Evolutionary conservation across 2,329 filamentous ascomycete species (phyloP), one percentile per base, ranked within the genome.

Genomic region (Ustilaginoidea virens): DNA sequence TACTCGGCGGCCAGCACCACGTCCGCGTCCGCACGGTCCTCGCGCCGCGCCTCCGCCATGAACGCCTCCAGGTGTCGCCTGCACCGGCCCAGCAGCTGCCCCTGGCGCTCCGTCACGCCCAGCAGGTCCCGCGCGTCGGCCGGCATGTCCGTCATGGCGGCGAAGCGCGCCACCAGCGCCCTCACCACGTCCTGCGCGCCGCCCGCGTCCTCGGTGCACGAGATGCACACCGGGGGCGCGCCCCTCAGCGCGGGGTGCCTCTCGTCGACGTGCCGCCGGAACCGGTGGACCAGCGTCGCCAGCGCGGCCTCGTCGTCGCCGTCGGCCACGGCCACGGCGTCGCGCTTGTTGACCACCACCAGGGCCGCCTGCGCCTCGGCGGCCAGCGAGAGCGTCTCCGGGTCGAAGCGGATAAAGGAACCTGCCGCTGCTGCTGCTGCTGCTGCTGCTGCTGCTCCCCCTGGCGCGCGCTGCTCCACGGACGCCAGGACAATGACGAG

Each of bases 1-100:
- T 86, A 74, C 52, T 98, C 90, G 1, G 90, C 90, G 8, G 85
- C 86, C 16, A 92, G 66, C 5, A 94, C 87, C 27, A 93, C 76
- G 46, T 96, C 90, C 6, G 79, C 61, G 19, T 80, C 75, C 8
- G 44, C 13, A 9, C 14, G 13, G 24, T 24, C n/a, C 7, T 15
- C 24, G 14, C n/a, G 9, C 12, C 48, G 45, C 10, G 74, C 69
- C 43, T 76, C 70, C 7, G 47, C 52, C 36, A 87, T 55, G 48
- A 93, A 98, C 14, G 72, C 66, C 27, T 78, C 66, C 1, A 98
- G 66, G 47, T 85, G 71, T 20, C 50, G 48, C 9, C 77, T 62
- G 48, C 87, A 93, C 46, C 74, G 65, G 28, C 71, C 65, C 26
- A 98, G 66, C 29, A 94, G 73, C 48, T 83, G 69, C 29, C 80